A percentile compares a stretch with the other conserved stretches of the same genome.
Conservation (phyloP, 169 alveolate genomes). For the Plasmodium gallinaceum region DNA sequence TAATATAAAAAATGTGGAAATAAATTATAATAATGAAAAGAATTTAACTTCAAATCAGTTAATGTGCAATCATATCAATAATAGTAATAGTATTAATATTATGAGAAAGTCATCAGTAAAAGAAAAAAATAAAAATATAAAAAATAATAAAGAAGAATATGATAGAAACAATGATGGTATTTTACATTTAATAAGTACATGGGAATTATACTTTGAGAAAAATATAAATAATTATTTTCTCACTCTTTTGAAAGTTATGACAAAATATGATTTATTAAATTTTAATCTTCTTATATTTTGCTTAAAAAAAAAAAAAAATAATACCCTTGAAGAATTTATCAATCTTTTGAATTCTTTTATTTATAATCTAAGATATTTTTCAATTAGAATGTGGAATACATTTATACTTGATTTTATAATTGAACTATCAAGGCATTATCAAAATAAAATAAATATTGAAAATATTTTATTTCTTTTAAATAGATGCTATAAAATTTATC, state of each 20-base stretch:
- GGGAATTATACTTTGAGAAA: constrained; percentile 25
- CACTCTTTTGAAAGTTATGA: constrained; percentile 29
- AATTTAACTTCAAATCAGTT: background rate
- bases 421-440: constrained; percentile 34
- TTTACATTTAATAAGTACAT: constrained; percentile 19
- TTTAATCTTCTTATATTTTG: constrained; percentile 30
- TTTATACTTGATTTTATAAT: constrained; percentile 59
- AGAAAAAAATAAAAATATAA: background rate
- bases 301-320: constrained; percentile 49
- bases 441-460: constrained; percentile 17
- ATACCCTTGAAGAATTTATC: constrained; percentile 44
- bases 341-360: constrained; percentile 25
- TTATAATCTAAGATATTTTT: constrained; percentile 60
- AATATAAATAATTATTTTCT: constrained; percentile 28
- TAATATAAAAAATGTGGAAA: background rate
- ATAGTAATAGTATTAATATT: background rate
- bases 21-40: background rate
- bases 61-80: background rate
- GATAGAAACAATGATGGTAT: constrained; percentile 58
- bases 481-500: constrained; percentile 53
- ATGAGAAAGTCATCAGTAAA: background rate
- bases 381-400: constrained; percentile 41
- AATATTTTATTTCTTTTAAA: constrained; percentile 42
- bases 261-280: constrained; percentile 40
- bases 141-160: constrained; percentile 29